Base-by-base conservation (phyloP, 306 rosid genomes). In the Glycine latifolia region DNA sequence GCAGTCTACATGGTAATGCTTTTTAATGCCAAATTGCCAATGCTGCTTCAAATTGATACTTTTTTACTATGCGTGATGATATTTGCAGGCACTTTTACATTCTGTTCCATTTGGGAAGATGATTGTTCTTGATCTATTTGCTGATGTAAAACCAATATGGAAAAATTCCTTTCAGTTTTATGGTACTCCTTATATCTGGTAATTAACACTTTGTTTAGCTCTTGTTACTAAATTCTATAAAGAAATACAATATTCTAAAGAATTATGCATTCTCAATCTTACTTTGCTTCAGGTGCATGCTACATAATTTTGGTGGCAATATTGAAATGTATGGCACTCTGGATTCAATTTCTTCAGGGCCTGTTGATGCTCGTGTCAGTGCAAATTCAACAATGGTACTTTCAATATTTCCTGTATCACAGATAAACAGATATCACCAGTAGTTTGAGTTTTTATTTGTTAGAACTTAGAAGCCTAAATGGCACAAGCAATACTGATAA, bases 221-320 rank as follows among this genome's bases (percentile, higher is more conserved):
- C 43, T 11, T 81, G 33, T n/a, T 82, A n/a, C 68, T 66, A 71
- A 67, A 63, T 73, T 68, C 47, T 58, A 44, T 66, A 5, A 39
- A 55, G 31, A 50, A 56, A 10, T 67, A 20, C 63, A 26, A 68
- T 66, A 31, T 75, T 83, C 41, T 53, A 37, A 76, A 44, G 7
- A 56, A 26, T 20, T 52, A 20, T 54, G 71, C 68, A 62, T 77
- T 66, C 49, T 61, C 79, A 78, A 65, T 72, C 41, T 60, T 79
- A 67, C 78, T 55, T 39, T 67, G 73, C 63, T 33, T 72, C 89
- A 95, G 97, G 99, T 95, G 99, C 83, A 83, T 95, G 87, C 86
- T 95, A 79, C 99, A 95, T 84, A 95, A 95, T 79, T 95, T 95
- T 78, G 99, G 99, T 81, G 99, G 97, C 81, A 95, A 95, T 85